phyloP scores from a whole-genome alignment of 169 alveolate genomes.

The Plasmodium gonderi region DNA sequence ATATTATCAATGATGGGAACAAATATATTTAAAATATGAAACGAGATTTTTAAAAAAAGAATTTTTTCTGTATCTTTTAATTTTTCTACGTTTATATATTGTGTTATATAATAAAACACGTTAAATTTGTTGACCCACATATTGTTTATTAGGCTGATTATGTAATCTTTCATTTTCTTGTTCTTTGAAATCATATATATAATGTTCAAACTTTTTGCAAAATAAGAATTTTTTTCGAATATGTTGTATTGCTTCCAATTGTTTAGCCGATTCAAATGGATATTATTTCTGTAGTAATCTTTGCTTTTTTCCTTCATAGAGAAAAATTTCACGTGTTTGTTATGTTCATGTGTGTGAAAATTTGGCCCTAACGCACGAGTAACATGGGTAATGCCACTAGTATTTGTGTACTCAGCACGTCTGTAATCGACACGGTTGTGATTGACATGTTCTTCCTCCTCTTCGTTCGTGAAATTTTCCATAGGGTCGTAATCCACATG shows the following conservation, averaged over 20 bases:
- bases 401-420: neutral
- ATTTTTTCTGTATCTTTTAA: slow-evolving; percentile 67
- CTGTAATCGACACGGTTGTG: neutral
- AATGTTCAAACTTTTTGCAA: slow-evolving; percentile 40
- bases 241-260: slow-evolving; percentile 41
- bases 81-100: slow-evolving; percentile 19
- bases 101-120: slow-evolving; percentile 67
- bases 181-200: slow-evolving; percentile 55
- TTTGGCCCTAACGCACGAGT: neutral
- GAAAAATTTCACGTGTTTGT: neutral
- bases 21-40: slow-evolving; percentile 59
- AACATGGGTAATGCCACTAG: no score
- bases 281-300: slow-evolving; percentile 48
- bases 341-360: neutral
- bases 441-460: neutral
- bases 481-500: slow-evolving; percentile 3
- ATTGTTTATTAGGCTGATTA: slow-evolving; percentile 12
- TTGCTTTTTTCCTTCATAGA: neutral
- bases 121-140: slow-evolving; percentile 70
- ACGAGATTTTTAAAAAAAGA: slow-evolving; percentile 38
- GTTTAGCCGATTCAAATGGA: neutral
- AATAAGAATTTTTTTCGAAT: slow-evolving; percentile 38
- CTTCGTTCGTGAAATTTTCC: neutral
- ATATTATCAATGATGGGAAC: slow-evolving; percentile 58
- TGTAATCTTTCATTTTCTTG: slow-evolving; percentile 49